Conservation (phyloP, 495 filamentous ascomycete genomes). For the Xylaria grammica region DNA sequence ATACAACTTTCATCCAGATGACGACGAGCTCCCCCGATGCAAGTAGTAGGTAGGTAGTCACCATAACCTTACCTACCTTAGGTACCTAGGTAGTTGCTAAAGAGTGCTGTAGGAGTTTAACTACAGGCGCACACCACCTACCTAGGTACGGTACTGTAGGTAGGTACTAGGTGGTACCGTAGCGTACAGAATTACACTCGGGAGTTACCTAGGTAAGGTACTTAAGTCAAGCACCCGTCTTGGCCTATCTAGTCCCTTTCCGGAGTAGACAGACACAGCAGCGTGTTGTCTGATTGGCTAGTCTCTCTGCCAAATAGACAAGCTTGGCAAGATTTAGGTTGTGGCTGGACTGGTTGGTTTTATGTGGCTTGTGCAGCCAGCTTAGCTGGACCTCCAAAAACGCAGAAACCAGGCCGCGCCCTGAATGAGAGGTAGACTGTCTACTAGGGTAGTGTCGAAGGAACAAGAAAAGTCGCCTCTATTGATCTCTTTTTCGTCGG, state of each 20-base stretch:
- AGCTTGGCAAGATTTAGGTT: constrained; percentile 12
- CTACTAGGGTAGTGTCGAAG: constrained; percentile 22
- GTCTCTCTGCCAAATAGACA: neutral
- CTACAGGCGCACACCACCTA: no score
- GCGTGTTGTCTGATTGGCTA: constrained; percentile 14
- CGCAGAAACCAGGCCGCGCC: constrained; percentile 9
- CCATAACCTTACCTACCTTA: no score
- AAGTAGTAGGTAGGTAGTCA: no score
- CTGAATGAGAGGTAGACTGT: constrained; percentile 21
- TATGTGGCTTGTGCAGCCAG: constrained; percentile 21
- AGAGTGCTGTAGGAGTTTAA: no score
- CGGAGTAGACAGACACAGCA: constrained; percentile 4
- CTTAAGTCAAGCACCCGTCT: neutral
- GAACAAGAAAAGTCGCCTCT: constrained; percentile 14
- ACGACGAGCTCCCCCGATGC: no score
- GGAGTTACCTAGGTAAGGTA: neutral
- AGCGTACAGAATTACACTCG: no score
- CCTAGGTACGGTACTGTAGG: no score
- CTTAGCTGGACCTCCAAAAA: constrained; percentile 18
- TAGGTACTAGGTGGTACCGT: no score
- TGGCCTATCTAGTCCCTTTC: constrained; percentile 18
- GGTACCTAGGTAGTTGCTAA: no score
- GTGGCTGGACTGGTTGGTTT: constrained; percentile 11
- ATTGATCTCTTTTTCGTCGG: constrained; percentile 1
- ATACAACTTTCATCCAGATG: no score